phyloP scores from a whole-genome alignment of 768 basidiomycete species.

The Kwoniella europaea region DNA sequence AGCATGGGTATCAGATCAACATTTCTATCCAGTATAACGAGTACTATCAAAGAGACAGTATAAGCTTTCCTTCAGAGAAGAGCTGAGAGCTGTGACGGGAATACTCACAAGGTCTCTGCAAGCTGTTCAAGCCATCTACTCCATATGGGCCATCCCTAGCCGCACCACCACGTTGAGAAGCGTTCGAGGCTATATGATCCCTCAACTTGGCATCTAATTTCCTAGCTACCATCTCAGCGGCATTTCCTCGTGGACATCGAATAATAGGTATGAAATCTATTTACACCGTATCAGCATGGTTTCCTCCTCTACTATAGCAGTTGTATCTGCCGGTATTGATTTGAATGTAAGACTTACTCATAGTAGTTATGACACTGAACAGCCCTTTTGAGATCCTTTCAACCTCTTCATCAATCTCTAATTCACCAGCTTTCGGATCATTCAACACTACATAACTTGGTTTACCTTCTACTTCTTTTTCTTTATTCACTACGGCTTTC shows the following conservation, averaged over 20 bases:
- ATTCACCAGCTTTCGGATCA: slow-evolving; percentile 84
- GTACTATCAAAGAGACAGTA: too few relatives aligned
- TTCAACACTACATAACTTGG: slow-evolving; percentile 85
- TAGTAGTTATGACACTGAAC: slow-evolving; percentile 86
- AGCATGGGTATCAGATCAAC: slow-evolving; percentile 91
- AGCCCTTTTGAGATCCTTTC: slow-evolving; percentile 88
- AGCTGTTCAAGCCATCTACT: slow-evolving; percentile 76
- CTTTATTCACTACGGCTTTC: slow-evolving; percentile 33
- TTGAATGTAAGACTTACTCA: slow-evolving; percentile 64
- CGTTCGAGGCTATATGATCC: slow-evolving; percentile 70
- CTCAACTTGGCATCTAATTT: slow-evolving; percentile 90
- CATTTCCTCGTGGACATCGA: slow-evolving; percentile 90
- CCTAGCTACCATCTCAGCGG: slow-evolving; percentile 98
- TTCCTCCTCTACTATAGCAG: not conserved
- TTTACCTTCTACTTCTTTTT: slow-evolving; percentile 50
- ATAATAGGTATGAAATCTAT: slow-evolving; percentile 91
- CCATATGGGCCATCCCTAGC: slow-evolving; percentile 73
- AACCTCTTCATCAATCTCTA: slow-evolving; percentile 89
- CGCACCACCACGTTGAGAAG: slow-evolving; percentile 46
- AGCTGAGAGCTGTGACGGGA: too few relatives aligned
- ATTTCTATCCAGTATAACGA: slow-evolving; percentile 92
- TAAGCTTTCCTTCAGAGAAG: too few relatives aligned
- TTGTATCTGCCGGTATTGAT: not conserved
- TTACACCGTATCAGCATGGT: not conserved
- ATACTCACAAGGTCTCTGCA: slow-evolving; percentile 89